Evolutionary conservation across 2,329 filamentous ascomycete species (phyloP), one percentile per base, ranked within the genome.

Genomic region (Meredithiella fracta): DNA sequence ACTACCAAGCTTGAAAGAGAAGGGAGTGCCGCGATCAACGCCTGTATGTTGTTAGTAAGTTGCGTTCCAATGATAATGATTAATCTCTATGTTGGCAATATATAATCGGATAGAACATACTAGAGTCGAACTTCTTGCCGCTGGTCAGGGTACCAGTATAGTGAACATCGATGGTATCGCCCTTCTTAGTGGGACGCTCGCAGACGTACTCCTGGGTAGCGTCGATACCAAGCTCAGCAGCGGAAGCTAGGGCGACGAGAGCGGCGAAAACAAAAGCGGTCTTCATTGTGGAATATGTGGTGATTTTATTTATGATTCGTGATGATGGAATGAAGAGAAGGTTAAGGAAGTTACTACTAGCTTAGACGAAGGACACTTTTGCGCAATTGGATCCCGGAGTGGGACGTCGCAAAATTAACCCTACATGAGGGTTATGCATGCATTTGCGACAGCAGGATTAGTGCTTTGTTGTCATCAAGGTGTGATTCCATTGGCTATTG

Each of bases 161-260:
- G 73, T 96, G 89, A 64, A 96, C 88, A 56, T 82, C 74, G 65
- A 96, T 81, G 61, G 74, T 80, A 72, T 96, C 90, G 62, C 88
- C 88, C 60, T 76, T 79, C 65, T 77, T 65, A 15, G 80, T 85
- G 73, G 86, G 90, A 69, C 88, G 83, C 53, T 80, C 79, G 74
- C 90, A 96, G 62, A 87, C 79, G 61, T 86, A 84, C 25, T 78
- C 73, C 58, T 80, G 75, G 53, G 82, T 85, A 62, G 86, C 80
- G 62, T 94, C 81, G 67, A 95, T 86, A 69, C 85, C 78, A 62
- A 95, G 79, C 62, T 83, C 78, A 59, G 74, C 68, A 54, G 72
- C 72, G 58, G 78, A 74, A 60, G 79, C 70, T 59, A 70, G 70
- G 60, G 74, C 65, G 58, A 73, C 73, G 59, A 73, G 69, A 56